Evolutionary conservation across 441 rosid genomes (phyloP).

Genomic region (Jatropha multifida): DNA sequence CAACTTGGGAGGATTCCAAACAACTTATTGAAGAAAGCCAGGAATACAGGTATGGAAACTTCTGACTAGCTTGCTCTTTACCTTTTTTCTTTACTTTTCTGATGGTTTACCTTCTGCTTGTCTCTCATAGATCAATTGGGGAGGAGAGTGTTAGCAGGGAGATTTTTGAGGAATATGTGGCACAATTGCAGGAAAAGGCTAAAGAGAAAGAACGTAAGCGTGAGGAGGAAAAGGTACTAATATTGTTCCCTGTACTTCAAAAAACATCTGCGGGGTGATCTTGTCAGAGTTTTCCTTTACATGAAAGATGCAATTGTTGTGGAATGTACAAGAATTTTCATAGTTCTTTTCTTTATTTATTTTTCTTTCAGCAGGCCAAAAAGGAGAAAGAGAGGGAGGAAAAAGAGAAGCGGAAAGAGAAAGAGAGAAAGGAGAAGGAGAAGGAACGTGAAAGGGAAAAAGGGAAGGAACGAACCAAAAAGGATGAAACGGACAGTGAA

Average conservation of each 20-base stretch:
- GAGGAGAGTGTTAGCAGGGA: slow-evolving; percentile 69
- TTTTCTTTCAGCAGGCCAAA: slow-evolving; percentile 43
- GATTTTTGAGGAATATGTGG: slow-evolving; percentile 77
- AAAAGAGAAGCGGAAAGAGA: slow-evolving; percentile 39
- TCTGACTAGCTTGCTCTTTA: background rate
- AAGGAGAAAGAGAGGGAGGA: slow-evolving; percentile 51
- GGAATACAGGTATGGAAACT: slow-evolving; percentile 60
- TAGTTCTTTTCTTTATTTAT: background rate
- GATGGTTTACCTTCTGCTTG: slow-evolving; percentile 8
- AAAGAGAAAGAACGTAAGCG: slow-evolving; percentile 94
- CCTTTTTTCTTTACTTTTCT: background rate
- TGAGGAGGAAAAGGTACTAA: slow-evolving; percentile 86
- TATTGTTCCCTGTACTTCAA: background rate
- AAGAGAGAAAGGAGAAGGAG: slow-evolving; percentile 50
- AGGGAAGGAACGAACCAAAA: slow-evolving; percentile 66
- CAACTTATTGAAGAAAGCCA: slow-evolving; percentile 76
- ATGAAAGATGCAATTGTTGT: background rate
- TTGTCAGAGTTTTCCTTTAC: background rate
- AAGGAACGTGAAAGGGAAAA: slow-evolving; percentile 67
- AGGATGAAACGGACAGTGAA: slow-evolving; percentile 88
- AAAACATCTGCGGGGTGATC: background rate
- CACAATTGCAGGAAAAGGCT: slow-evolving; percentile 75
- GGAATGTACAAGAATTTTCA: background rate
- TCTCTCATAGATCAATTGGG: slow-evolving; percentile 59
- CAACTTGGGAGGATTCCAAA: slow-evolving; percentile 81